Conservation (phyloP, 2,329 filamentous ascomycete species). For the Polychaeton citri region DNA sequence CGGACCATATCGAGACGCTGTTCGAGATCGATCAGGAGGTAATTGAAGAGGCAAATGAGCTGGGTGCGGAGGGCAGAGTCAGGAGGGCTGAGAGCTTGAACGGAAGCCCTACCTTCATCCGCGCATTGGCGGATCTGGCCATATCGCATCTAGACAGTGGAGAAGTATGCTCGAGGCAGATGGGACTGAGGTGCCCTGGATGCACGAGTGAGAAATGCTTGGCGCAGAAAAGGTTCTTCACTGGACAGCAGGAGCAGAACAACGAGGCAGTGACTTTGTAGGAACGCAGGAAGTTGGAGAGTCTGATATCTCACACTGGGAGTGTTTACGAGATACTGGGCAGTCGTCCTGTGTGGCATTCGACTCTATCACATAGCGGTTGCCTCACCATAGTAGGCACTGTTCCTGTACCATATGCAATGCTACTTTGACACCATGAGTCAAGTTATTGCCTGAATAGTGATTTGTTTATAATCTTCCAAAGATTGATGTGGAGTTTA, state of each 20-base stretch:
- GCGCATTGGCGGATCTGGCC: slow-evolving; percentile 77
- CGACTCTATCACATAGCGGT: too few relatives aligned
- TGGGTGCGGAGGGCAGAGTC: slow-evolving; percentile 50
- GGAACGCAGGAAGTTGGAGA: too few relatives aligned
- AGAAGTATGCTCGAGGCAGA: slow-evolving; percentile 62
- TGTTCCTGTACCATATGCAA: too few relatives aligned
- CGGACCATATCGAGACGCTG: slow-evolving; percentile 96
- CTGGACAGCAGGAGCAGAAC: slow-evolving; percentile 16
- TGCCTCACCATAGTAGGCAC: too few relatives aligned
- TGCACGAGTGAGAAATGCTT: slow-evolving; percentile 82
- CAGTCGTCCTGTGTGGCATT: too few relatives aligned
- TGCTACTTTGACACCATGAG: too few relatives aligned
- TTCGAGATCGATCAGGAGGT: slow-evolving; percentile 92
- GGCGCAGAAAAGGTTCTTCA: slow-evolving; percentile 59
- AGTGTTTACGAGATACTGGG: too few relatives aligned
- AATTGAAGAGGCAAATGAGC: slow-evolving; percentile 69
- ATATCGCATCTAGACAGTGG: slow-evolving; percentile 63
- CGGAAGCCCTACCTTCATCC: slow-evolving; percentile 78
- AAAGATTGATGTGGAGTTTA: too few relatives aligned
- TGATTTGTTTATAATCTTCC: too few relatives aligned
- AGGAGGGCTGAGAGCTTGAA: slow-evolving; percentile 90
- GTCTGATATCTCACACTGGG: too few relatives aligned
- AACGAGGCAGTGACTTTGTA: slow-evolving; percentile 18
- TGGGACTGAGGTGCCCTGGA: slow-evolving; percentile 82
- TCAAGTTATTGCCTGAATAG: too few relatives aligned